phyloP scores from a whole-genome alignment of 805 yeast genomes.

The Ogataea haglerorum region DNA sequence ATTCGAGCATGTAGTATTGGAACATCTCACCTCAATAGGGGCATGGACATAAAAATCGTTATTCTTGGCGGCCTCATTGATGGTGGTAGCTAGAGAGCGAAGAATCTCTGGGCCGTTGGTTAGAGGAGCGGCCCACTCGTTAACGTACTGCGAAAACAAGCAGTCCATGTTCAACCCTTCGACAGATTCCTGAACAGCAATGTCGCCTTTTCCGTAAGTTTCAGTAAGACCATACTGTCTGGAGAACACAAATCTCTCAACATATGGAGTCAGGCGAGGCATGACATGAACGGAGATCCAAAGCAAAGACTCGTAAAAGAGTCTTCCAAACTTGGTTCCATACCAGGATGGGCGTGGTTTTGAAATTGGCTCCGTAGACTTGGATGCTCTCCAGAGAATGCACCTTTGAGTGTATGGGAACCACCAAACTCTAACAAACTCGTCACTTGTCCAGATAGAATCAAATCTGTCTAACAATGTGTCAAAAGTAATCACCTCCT shows the following conservation, averaged over 20 bases:
- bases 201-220: constrained; percentile 53
- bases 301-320: constrained; percentile 72
- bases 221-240: constrained; percentile 81
- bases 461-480: constrained; percentile 73
- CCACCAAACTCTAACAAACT: constrained; percentile 95
- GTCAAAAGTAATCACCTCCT: constrained; percentile 77
- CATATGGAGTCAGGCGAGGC: constrained; percentile 77
- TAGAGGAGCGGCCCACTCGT: constrained; percentile 97
- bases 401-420: constrained; percentile 87
- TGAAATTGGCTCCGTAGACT: constrained; percentile 61
- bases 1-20: constrained; percentile 65
- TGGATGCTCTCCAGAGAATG: constrained; percentile 86
- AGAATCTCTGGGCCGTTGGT: constrained; percentile 71
- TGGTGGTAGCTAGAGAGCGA: constrained; percentile 56
- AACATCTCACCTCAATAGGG: constrained; percentile 91
- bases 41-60: constrained; percentile 85
- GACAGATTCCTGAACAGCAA: constrained; percentile 75
- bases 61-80: constrained; percentile 52
- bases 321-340: constrained; percentile 75
- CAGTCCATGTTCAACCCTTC: constrained; percentile 95
- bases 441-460: constrained; percentile 81
- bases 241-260: constrained; percentile 80
- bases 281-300: constrained; percentile 73
- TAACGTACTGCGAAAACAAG: constrained; percentile 86
- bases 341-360: constrained; percentile 77